Percentiles rank a stretch among this genome's conserved stretches.
Conservation (phyloP, 1,284 basidiomycete genomes). For the Austroboletus novae-zelandiae region DNA sequence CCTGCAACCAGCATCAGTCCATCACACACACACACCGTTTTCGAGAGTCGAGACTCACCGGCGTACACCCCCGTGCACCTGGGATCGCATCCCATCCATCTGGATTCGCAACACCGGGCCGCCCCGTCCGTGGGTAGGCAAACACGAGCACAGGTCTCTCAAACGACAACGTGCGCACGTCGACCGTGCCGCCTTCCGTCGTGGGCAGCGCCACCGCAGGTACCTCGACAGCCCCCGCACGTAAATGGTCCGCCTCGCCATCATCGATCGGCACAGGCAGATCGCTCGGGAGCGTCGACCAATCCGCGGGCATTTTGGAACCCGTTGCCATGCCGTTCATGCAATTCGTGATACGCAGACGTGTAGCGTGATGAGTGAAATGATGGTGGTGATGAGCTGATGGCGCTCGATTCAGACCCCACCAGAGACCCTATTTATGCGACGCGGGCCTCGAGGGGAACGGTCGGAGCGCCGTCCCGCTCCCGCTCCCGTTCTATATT, state of each 20-base stretch:
- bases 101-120: slow-evolving; percentile 12
- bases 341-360: too few relatives aligned
- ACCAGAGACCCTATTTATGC: too few relatives aligned
- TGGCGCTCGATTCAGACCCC: too few relatives aligned
- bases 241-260: slow-evolving; percentile 14
- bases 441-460: too few relatives aligned
- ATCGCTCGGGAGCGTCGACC: slow-evolving; percentile 13
- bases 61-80: slow-evolving; percentile 26
- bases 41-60: slow-evolving; percentile 8
- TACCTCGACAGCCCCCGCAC: background rate
- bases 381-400: too few relatives aligned
- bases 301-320: slow-evolving; percentile 1
- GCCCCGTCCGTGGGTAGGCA: slow-evolving; percentile 18
- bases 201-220: background rate
- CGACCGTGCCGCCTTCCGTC: background rate
- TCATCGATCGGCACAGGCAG: slow-evolving; percentile 16
- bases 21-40: background rate
- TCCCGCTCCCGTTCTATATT: too few relatives aligned
- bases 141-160: slow-evolving; percentile 19
- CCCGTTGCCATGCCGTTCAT: too few relatives aligned
- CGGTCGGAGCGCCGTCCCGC: too few relatives aligned
- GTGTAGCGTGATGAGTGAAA: too few relatives aligned
- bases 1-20: slow-evolving; percentile 7
- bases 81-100: slow-evolving; percentile 26
- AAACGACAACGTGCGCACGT: slow-evolving; percentile 16